Percentiles rank a stretch among this genome's conserved stretches.
Conservation (phyloP, 2,329 filamentous ascomycete genomes). For the Teratosphaeria destructans region DNA sequence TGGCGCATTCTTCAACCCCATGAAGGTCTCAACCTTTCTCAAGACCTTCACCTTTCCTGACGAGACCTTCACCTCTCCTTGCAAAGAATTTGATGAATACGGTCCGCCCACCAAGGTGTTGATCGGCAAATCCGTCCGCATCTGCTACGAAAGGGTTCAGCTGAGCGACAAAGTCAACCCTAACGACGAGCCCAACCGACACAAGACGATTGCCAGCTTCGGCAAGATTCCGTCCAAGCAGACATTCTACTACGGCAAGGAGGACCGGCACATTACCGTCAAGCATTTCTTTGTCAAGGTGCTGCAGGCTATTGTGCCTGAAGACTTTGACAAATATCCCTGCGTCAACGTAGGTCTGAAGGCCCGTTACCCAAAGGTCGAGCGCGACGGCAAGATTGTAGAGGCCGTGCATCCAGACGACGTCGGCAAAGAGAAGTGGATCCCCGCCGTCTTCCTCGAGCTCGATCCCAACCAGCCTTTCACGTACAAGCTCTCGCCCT, state of each 20-base stretch:
- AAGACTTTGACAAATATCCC: background rate
- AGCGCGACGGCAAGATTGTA: background rate
- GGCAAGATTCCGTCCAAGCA: background rate
- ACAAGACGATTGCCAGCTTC: conserved; percentile 1
- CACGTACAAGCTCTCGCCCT: background rate
- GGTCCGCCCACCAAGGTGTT: background rate
- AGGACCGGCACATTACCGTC: background rate
- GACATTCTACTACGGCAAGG: background rate
- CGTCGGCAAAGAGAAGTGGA: background rate
- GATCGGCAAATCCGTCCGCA: background rate
- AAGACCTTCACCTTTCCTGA: background rate
- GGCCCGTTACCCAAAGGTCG: background rate
- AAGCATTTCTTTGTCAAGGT: background rate
- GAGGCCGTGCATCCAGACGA: background rate
- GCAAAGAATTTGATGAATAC: background rate
- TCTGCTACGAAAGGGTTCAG: background rate
- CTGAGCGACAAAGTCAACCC: background rate
- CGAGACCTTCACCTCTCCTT: no score
- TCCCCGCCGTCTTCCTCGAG: background rate
- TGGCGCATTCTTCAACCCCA: conserved; percentile 45
- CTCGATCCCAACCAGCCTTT: conserved; percentile 2
- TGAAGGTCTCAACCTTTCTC: background rate
- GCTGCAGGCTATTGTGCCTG: background rate
- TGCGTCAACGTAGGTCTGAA: conserved; percentile 2
- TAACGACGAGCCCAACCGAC: conserved; percentile 2